phyloP scores from a whole-genome alignment of 108 stramenopile species.

The Cyclotella atomus region DNA sequence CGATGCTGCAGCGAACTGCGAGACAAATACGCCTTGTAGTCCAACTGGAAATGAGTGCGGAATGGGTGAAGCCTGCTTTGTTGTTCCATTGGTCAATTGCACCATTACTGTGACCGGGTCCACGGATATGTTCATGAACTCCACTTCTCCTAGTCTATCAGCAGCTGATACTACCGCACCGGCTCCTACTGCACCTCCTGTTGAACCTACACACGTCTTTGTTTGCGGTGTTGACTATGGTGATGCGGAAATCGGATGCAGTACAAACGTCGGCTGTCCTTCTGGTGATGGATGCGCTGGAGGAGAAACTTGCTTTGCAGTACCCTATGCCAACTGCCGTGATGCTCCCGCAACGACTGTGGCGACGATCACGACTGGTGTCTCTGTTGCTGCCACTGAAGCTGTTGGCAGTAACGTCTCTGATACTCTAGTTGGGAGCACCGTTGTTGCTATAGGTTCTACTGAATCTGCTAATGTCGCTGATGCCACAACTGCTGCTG shows the following conservation, averaged over 20 bases:
- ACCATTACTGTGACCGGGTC: neutral
- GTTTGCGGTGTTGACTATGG: slow-evolving; percentile 21
- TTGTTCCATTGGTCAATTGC: neutral
- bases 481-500: neutral
- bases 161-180: neutral
- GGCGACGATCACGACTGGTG: neutral
- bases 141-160: neutral
- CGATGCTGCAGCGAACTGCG: slow-evolving; percentile 17
- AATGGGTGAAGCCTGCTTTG: neutral
- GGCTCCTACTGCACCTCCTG: neutral
- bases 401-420: neutral
- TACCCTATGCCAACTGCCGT: slow-evolving; percentile 14
- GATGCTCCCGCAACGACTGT: neutral
- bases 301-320: slow-evolving; percentile 9
- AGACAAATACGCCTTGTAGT: neutral
- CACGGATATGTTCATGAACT: too few species aligned
- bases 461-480: neutral
- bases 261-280: neutral
- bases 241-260: slow-evolving; percentile 5
- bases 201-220: neutral
- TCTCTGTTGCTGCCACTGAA: neutral
- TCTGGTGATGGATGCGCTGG: slow-evolving; percentile 25
- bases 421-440: neutral
- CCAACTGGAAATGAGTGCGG: slow-evolving; percentile 1
- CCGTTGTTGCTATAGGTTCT: neutral